Evolutionary conservation across 306 rosid genomes (phyloP).

Genomic region (Trifolium subterraneum): DNA sequence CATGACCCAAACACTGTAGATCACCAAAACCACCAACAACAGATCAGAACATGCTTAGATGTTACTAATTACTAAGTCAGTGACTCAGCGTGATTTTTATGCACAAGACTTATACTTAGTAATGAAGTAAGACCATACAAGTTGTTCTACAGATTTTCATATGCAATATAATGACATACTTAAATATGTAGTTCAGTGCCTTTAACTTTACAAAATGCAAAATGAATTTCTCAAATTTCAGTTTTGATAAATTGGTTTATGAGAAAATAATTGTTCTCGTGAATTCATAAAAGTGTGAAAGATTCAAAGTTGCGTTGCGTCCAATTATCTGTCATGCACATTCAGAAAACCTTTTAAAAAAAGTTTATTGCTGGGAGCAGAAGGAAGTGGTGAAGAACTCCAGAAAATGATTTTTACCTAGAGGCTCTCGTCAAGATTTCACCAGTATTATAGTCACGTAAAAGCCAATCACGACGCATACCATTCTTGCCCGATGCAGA

Average conservation of each 20-base stretch:
- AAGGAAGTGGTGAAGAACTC: conserved; percentile 28
- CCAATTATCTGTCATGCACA: conserved; percentile 20
- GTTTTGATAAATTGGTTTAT: not conserved
- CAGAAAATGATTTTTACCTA: conserved; percentile 57
- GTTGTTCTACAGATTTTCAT: conserved; percentile 2
- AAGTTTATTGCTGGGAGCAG: conserved; percentile 27
- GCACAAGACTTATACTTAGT: not conserved
- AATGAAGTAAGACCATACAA: conserved; percentile 6
- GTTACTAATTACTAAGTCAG: conserved; percentile 10
- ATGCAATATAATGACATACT: conserved; percentile 22
- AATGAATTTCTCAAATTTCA: conserved; percentile 20
- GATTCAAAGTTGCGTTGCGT: conserved; percentile 12
- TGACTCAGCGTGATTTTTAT: not conserved
- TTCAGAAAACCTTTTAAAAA: conserved; percentile 31
- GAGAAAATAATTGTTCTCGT: not conserved
- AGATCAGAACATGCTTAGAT: conserved; percentile 23
- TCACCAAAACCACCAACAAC: conserved; percentile 44
- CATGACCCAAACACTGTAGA: conserved; percentile 97
- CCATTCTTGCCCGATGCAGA: conserved; percentile 93
- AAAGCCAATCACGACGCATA: conserved; percentile 98
- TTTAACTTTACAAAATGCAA: conserved; percentile 22
- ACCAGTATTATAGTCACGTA: conserved; percentile 80
- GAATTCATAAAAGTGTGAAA: conserved; percentile 1
- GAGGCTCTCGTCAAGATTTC: conserved; percentile 87
- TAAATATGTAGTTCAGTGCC: conserved; percentile 11